phyloP scores from a whole-genome alignment of 2,329 filamentous ascomycete species.

The Rhytidhysteron rufulum region DNA sequence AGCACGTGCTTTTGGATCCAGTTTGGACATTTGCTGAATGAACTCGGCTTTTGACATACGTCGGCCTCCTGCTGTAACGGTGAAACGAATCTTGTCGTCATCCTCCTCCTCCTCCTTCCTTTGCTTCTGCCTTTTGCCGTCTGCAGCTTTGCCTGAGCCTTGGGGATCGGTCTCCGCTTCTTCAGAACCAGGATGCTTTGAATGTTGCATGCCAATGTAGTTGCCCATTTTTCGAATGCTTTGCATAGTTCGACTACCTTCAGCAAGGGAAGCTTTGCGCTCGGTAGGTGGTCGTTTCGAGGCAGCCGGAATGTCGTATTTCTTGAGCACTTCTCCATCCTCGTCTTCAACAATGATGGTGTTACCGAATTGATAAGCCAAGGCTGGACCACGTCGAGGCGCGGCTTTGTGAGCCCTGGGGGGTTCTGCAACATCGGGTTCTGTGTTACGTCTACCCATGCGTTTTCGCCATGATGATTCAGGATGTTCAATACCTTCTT shows the following conservation, averaged over 20 bases:
- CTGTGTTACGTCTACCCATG: slow-evolving; percentile 40
- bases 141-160: slow-evolving; percentile 9
- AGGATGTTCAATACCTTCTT: slow-evolving; percentile 30
- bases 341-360: slow-evolving; percentile 88
- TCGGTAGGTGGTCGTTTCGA: slow-evolving; percentile 35
- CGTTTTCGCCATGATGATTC: slow-evolving; percentile 41
- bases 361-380: slow-evolving; percentile 81
- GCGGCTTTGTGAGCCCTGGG: slow-evolving; percentile 28
- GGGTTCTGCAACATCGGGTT: slow-evolving; percentile 33
- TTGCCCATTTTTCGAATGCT: slow-evolving; percentile 51
- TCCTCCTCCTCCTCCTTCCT: slow-evolving; percentile 54
- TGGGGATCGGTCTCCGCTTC: slow-evolving; percentile 20
- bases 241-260: slow-evolving; percentile 38
- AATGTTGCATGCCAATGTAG: slow-evolving; percentile 45
- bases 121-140: slow-evolving; percentile 21
- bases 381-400: slow-evolving; percentile 62
- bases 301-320: slow-evolving; percentile 67
- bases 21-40: slow-evolving; percentile 66
- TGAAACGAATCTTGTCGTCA: slow-evolving; percentile 71
- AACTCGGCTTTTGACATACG: slow-evolving; percentile 81
- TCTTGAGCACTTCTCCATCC: slow-evolving; percentile 81
- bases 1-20: slow-evolving; percentile 63
- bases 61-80: slow-evolving; percentile 66
- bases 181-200: slow-evolving; percentile 12
- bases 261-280: slow-evolving; percentile 28